Evolutionary conservation across 2,329 filamentous ascomycete species (phyloP).

Genomic region (Alternaria sp.): DNA sequence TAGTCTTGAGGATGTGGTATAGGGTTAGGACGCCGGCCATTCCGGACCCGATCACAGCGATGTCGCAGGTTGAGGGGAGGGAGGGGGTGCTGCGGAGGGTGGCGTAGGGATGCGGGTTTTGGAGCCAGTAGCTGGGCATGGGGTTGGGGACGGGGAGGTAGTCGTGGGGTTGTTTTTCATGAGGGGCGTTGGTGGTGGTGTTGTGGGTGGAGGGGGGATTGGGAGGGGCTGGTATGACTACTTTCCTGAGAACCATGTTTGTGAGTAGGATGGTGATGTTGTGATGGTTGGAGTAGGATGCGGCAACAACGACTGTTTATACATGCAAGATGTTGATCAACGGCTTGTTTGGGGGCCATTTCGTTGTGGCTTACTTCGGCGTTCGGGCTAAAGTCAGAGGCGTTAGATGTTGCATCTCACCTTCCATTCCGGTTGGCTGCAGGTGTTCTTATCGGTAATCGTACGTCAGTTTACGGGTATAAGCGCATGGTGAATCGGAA

Average conservation of each 20-base stretch:
- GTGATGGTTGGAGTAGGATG: not conserved
- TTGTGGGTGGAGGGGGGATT: not conserved
- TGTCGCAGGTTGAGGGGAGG: not conserved
- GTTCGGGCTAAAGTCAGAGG: not conserved
- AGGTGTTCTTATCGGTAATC: constrained; percentile 11
- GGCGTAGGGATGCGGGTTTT: constrained; percentile 35
- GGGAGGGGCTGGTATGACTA: not conserved
- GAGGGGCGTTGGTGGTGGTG: not conserved
- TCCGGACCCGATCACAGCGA: not conserved
- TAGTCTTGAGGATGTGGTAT: not conserved
- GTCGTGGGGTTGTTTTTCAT: constrained; percentile 2
- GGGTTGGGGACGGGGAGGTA: constrained; percentile 41
- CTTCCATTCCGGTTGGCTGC: not conserved
- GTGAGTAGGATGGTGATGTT: not conserved
- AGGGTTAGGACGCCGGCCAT: not conserved
- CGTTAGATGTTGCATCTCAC: not conserved
- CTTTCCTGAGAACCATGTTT: not conserved
- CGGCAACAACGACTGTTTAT: not conserved
- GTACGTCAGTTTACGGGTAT: constrained; percentile 11
- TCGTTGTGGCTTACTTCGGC: not conserved
- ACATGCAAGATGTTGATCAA: not conserved
- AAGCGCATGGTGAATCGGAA: not conserved
- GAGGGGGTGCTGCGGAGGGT: constrained; percentile 33
- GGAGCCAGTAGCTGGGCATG: constrained; percentile 48
- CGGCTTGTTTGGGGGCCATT: not conserved